Base-by-base conservation (phyloP, 495 filamentous ascomycete genomes). In the Daldinia loculata region DNA sequence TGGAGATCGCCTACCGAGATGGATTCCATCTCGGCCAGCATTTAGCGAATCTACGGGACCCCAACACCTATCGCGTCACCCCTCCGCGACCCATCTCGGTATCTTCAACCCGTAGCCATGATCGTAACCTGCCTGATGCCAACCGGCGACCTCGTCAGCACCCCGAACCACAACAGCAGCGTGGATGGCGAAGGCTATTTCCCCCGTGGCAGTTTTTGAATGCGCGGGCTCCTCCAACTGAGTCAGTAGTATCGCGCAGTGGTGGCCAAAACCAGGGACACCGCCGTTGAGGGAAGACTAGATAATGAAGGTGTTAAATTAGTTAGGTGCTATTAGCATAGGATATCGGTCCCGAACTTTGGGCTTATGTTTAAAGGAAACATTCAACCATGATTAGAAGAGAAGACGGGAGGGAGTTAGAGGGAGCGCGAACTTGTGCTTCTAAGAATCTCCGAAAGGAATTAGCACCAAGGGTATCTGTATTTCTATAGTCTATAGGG, bases 381-480 rank as follows among this genome's bases (percentile, higher is more conserved):
- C 12, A 24, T 48, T 3, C 14, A 48, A 7, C 7, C 0, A 48
- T 24, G 2, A 48, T 48, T 48, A 48, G 19, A 48, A 48, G 19
- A 48, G 9, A 24, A 24, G 6, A 48, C 14, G 4, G 9, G 8
- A 8, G 4, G 9, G 8, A 8, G 19, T 22, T 48, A 12, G 9
- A 48, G 43, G 17, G 9, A 4, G 9, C 4, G 9, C 19, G 4
- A 12, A 48, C 19, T 6, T 12, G 8, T 9, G 22, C 19, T 24
- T 56, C 17, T n/a, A 34, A 0, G 14, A 53, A 53, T 26, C 29
- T 22, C 17, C 5, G 8, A 57, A 34, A 15, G 34, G 19, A 32
- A 43, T n/a, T 32, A 34, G 22, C 24, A 32, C 30, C 52, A 65
- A 58, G 70, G 70, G 65, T 73, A 73, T 73, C 65, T 66, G 43